phyloP scores from a whole-genome alignment of 352 stramenopile species.

The Globisporangium acanthophoron region DNA sequence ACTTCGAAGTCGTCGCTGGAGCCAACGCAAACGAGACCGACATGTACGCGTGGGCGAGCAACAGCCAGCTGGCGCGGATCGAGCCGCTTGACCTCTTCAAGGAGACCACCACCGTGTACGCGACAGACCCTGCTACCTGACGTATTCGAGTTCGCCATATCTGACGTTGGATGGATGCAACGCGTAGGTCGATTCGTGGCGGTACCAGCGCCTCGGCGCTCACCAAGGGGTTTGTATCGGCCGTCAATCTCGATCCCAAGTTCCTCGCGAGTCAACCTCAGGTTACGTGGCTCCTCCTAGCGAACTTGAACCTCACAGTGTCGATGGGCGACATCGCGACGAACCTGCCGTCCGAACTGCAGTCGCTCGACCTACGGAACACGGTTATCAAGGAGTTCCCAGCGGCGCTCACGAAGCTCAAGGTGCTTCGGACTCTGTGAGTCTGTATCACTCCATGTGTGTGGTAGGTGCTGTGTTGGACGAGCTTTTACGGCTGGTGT shows the following conservation, averaged over 20 bases:
- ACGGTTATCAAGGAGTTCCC: conserved; percentile 1
- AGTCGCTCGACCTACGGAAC: conserved; percentile 1
- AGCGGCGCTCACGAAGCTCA: neutral
- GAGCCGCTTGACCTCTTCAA: neutral
- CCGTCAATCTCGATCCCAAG: conserved; percentile 1
- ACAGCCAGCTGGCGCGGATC: neutral
- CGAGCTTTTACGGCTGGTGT: too few relatives aligned
- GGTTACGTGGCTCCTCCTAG: neutral
- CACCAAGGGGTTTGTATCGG: neutral
- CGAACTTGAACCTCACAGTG: neutral
- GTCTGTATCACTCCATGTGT: neutral
- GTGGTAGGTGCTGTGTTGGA: neutral
- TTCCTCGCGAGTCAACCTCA: conserved; percentile 1
- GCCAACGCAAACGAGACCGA: neutral
- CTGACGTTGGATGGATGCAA: neutral
- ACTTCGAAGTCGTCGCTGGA: too few relatives aligned
- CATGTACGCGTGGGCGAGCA: conserved; percentile 2
- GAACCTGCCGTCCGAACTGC: neutral
- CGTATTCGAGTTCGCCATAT: too few relatives aligned
- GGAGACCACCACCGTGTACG: neutral
- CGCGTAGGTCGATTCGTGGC: neutral
- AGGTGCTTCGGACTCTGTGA: neutral
- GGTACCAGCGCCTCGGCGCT: neutral
- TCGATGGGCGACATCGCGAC: neutral
- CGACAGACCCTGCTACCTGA: too few relatives aligned